Base-by-base conservation (phyloP, 768 basidiomycete species). In the Boletus sp. region DNA sequence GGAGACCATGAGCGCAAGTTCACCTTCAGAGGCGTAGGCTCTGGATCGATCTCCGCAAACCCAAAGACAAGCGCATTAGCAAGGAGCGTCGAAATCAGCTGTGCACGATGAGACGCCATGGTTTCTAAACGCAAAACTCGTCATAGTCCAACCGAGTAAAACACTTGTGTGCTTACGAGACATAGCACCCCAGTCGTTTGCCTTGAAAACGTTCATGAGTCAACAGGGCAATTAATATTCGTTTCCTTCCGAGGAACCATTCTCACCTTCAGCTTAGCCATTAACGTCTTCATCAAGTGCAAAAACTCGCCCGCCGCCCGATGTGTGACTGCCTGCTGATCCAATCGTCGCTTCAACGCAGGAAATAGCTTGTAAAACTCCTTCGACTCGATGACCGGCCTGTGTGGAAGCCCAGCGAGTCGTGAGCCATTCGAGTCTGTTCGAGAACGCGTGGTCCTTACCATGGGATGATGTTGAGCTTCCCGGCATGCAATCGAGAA, bases 181-280 rank as follows among this genome's bases (percentile, higher is more conserved):
- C 47, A 85, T 70, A 0, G 83, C 74, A 15, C 82, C 81, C 84
- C 84, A 85, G 55, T 85, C 84, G 34, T 83, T 83, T 2, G 80
- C 77, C 83, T 84, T 52, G 9, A 43, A 43, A 2, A 43, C 2
- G 2, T 41, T 23, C 17, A 15, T 8, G 7, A 39, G 25, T 51
- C n/a, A 58, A 39, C 7, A 37, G n/a, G 27, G 7, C 2, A 47
- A 13, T 14, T n/a, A 33, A 32, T 17, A 25, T 17, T 4, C 7
- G n/a, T 0, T 7, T 15, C 17, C 15, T n/a, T 11, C 17, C 4
- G 4, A 50, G 4, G 8, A 15, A 50, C 0, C 1, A 51, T 14
- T 32, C 51, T 54, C 46, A 81, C 84, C 75, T 85, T 85, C 38
- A 85, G 60, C 53, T 85, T 86, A n/a, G 84, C 84, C 84, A 85